Base-by-base conservation (phyloP, 2,329 filamentous ascomycete genomes). In the Scopulariopsis brevicaulis region DNA sequence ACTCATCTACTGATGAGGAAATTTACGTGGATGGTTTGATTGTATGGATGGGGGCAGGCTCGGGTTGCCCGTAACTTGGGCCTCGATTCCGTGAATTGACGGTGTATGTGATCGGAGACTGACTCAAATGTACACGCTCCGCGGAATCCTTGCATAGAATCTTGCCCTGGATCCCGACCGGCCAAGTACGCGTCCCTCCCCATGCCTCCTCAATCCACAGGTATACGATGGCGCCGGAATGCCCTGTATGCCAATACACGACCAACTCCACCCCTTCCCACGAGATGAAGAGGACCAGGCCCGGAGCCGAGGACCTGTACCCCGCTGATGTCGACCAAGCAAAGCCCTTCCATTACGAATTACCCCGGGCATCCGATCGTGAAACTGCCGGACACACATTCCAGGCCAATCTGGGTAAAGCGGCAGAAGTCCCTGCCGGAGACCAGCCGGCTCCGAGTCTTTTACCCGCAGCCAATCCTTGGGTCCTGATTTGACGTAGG, bases 391-490 rank as follows among this genome's bases (percentile, higher is more conserved):
- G 43, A 24, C 20, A 50, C 3, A 24, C 20, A 8, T 24, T 22
- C 46, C 43, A 7, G 8, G 8, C 28, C 28, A 57, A 57, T 57
- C 55, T 57, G 55, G 55, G 46, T 57, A 57, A 57, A 57, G 22
- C 18, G 55, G 55, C 34, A 4, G 51, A 53, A 18, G n/a, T 53
- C 7, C 11, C 24, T 8, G 46, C 46, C 20, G 46, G 8, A 32
- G 28, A 32, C 28, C 28, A 32, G 8, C 28, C 28, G 28, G 8
- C 8, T 4, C 8, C 28, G 28, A 4, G 28, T 32, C 43, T 34
- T 57, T 57, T 57, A 57, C 34, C 55, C 55, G 55, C 43, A 43
- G 46, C 55, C 55, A 57, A 57, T 57, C 46, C 48, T 15, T 34
- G 35, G 28, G 28, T 20, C 18, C 24, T 25, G 48, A 25, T 53